Conservation (phyloP, 164 flowering plant genomes). For the Berberis thunbergii region DNA sequence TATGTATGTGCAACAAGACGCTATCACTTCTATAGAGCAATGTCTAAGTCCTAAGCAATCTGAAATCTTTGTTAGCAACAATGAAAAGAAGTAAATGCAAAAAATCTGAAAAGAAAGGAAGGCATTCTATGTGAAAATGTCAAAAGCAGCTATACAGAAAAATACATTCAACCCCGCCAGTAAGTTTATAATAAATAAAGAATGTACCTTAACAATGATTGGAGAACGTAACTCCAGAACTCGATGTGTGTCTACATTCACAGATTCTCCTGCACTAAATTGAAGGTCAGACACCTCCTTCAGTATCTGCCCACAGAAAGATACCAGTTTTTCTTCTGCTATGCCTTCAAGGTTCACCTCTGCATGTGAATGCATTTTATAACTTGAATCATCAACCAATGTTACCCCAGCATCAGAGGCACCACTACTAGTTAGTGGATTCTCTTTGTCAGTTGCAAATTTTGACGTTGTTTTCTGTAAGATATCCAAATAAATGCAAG, state of each 20-base stretch:
- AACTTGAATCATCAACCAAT: constrained; percentile 13
- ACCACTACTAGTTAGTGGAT: constrained; percentile 14
- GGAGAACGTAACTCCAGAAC: constrained; percentile 92
- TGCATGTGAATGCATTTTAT: constrained; percentile 10
- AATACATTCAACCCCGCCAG: neutral
- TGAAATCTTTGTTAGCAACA: too few relatives aligned
- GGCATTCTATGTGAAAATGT: too few relatives aligned
- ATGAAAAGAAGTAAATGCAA: too few relatives aligned
- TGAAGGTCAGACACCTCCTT: constrained; percentile 90
- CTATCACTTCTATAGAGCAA: too few relatives aligned
- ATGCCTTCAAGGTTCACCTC: constrained; percentile 53
- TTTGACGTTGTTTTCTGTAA: constrained; percentile 74
- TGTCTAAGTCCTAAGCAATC: too few relatives aligned
- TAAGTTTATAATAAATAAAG: neutral
- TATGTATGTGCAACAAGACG: too few relatives aligned
- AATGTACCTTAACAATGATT: constrained; percentile 74
- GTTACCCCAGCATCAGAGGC: constrained; percentile 16
- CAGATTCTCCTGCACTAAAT: constrained; percentile 58
- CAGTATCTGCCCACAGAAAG: constrained; percentile 85
- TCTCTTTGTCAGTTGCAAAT: constrained; percentile 14
- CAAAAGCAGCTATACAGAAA: too few relatives aligned
- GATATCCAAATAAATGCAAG: constrained; percentile 78
- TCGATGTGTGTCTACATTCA: constrained; percentile 72
- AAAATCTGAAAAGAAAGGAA: too few relatives aligned
- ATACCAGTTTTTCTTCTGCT: constrained; percentile 84